Evolutionary conservation across 139 green algal species (phyloP), one percentile per base, ranked within the genome.

Genomic region (Chara braunii): DNA sequence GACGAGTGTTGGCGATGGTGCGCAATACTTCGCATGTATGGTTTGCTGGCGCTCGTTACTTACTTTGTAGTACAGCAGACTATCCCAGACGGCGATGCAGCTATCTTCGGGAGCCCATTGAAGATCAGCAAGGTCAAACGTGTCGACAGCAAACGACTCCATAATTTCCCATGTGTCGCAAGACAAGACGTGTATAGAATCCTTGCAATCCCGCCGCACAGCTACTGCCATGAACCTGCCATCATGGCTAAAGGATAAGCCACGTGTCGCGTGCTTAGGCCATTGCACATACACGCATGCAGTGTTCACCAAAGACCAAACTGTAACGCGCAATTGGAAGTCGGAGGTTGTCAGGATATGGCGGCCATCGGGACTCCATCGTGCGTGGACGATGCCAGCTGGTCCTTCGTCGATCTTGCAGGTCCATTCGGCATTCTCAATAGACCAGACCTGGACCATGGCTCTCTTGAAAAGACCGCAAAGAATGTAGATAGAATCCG

Each of bases 351-450:
- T 72, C 24, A 78, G 23, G 31, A 96, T 72, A 28, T 86, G 74
- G 3, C 63, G 26, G 28, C 85, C 81, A 42, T 87, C 60, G 1
- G 81, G 81, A 3, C 51, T 51, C 84, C 84, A 43, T 0, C 51
- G 69, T 0, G 78, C 83, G 37, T 64, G 43, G 22, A 48, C 30
- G 2, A 83, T 37, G 12, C 79, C 66, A 32, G 86, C 87, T 1
- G 85, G 79, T 0, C 83, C 85, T 68, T 95, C 87, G 32, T 93
- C 84, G 33, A 96, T 90, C 54, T 84, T 88, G 79, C 88, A 96
- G 2, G 66, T 85, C 86, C 87, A 96, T 2, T 94, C 81, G 0
- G 82, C 64, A 28, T 90, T 78, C 83, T 51, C 55, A n/a, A 64
- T 54, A 11, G 33, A 14, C 81, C 88, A 0, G 31, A 85, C 78